Evolutionary conservation across 768 basidiomycete species (phyloP).

Genomic region (Ramaria sp.): DNA sequence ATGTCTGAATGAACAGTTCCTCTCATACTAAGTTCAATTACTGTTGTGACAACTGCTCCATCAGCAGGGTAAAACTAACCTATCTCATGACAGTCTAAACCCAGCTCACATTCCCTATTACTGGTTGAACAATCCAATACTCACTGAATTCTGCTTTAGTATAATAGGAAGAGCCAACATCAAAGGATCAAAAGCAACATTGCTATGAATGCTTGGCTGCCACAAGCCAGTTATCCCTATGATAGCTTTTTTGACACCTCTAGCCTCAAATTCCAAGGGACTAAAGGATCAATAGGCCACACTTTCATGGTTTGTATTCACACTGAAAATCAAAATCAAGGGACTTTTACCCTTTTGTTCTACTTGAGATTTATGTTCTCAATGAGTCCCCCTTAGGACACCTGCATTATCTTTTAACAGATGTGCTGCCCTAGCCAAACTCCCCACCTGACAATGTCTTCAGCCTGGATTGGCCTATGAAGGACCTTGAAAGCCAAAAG

Average conservation of each 20-base stretch:
- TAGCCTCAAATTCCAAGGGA: slow-evolving; percentile 69
- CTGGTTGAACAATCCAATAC: slow-evolving; percentile 75
- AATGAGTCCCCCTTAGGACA: slow-evolving; percentile 71
- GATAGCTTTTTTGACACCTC: slow-evolving; percentile 69
- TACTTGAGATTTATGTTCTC: slow-evolving; percentile 74
- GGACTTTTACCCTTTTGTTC: slow-evolving; percentile 74
- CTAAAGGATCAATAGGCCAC: slow-evolving; percentile 79
- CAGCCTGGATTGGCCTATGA: too few species aligned
- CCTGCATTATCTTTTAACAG: slow-evolving; percentile 72
- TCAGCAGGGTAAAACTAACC: slow-evolving; percentile 82
- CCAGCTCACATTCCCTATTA: slow-evolving; percentile 75
- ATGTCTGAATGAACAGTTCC: slow-evolving; percentile 77
- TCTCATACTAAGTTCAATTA: slow-evolving; percentile 77
- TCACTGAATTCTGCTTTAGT: slow-evolving; percentile 72
- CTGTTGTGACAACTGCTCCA: slow-evolving; percentile 61
- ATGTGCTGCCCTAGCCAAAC: too few species aligned
- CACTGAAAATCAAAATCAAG: slow-evolving; percentile 77
- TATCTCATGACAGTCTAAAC: slow-evolving; percentile 79
- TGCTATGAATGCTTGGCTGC: slow-evolving; percentile 78
- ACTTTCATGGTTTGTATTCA: slow-evolving; percentile 75
- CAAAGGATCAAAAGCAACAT: slow-evolving; percentile 76
- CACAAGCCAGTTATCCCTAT: too few species aligned
- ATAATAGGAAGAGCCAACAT: slow-evolving; percentile 78
- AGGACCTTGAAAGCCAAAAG: too few species aligned
- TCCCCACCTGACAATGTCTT: too few species aligned